These are phyloP conservation scores for Quercus lobata DNA, from an alignment of 331 rosid species.

Conservation along the genomic window DNA sequence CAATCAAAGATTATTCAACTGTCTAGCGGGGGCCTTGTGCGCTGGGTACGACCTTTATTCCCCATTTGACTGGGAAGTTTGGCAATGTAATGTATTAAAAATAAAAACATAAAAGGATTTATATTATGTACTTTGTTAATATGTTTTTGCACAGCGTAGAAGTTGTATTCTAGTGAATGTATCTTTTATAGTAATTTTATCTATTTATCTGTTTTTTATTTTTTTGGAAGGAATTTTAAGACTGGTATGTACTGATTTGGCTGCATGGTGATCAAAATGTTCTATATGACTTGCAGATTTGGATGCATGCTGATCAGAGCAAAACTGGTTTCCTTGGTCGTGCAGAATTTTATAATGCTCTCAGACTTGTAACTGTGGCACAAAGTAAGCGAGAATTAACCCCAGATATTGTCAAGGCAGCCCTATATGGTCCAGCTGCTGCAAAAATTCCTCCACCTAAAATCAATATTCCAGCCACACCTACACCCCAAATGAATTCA, in stretches of 20 bases:
- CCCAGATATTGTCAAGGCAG: constrained; percentile 86
- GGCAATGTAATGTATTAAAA: too few relatives aligned
- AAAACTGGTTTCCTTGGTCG: constrained; percentile 91
- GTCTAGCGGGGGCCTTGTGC: too few relatives aligned
- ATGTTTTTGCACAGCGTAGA: background rate
- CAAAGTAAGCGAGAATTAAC: constrained; percentile 90
- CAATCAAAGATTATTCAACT: too few relatives aligned
- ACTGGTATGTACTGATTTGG: constrained; percentile 12
- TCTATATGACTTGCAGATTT: constrained; percentile 49
- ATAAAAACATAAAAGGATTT: background rate
- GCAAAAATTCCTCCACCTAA: constrained; percentile 90
- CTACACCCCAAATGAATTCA: constrained; percentile 41
- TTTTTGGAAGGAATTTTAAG: background rate
- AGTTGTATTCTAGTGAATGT: background rate
- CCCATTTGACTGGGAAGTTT: too few relatives aligned
- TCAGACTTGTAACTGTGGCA: constrained; percentile 87
- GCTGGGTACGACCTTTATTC: too few relatives aligned
- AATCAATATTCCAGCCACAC: constrained; percentile 55
- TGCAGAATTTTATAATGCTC: constrained; percentile 81
- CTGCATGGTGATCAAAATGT: constrained; percentile 3
- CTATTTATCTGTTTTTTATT: background rate
- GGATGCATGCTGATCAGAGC: constrained; percentile 91
- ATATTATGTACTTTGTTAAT: background rate
- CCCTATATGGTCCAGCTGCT: constrained; percentile 84
- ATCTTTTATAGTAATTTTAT: background rate